Percentiles rank a stretch among this genome's conserved stretches.
phyloP scores from a whole-genome alignment of 306 rosid genomes.

The Gynostemma pentaphyllum region DNA sequence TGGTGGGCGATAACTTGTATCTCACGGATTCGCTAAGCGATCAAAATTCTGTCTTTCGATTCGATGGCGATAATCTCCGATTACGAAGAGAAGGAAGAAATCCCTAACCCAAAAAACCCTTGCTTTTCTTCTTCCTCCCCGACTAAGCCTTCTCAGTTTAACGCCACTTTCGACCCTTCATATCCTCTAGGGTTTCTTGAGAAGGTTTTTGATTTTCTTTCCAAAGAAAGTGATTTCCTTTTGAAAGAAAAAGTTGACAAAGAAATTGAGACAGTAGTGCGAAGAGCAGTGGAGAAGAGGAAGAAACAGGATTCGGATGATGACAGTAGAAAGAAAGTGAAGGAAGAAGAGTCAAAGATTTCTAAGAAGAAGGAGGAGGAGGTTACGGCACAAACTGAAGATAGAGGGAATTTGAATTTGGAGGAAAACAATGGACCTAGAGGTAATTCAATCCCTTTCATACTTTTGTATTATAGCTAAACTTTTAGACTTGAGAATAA shows the following conservation, averaged over 20 bases:
- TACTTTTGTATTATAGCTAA: too few species aligned
- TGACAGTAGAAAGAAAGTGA: slow-evolving; percentile 5
- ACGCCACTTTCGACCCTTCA: slow-evolving; percentile 44
- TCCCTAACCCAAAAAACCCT: slow-evolving; percentile 8
- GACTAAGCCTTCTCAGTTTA: slow-evolving; percentile 24
- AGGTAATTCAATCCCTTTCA: background rate
- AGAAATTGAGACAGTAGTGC: slow-evolving; percentile 21
- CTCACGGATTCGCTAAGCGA: too few species aligned
- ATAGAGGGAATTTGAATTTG: background rate
- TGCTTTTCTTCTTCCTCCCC: slow-evolving; percentile 8
- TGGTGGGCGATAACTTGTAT: too few species aligned
- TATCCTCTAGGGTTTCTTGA: slow-evolving; percentile 47
- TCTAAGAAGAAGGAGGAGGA: slow-evolving; percentile 13
- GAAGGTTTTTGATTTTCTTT: slow-evolving; percentile 42
- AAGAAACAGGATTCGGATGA: slow-evolving; percentile 13
- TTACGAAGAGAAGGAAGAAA: slow-evolving; percentile 27
- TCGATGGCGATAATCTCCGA: slow-evolving; percentile 89
- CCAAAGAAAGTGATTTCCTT: slow-evolving; percentile 35
- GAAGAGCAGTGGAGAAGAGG: slow-evolving; percentile 15
- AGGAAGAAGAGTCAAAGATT: slow-evolving; percentile 23
- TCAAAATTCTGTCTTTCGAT: too few species aligned
- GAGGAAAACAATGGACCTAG: background rate
- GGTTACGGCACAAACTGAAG: slow-evolving; percentile 14
- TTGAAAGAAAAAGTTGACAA: slow-evolving; percentile 22
- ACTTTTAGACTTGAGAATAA: too few species aligned